Conservation (phyloP, 176 grass and related monocot genomes). For the Rhynchospora breviuscula region DNA sequence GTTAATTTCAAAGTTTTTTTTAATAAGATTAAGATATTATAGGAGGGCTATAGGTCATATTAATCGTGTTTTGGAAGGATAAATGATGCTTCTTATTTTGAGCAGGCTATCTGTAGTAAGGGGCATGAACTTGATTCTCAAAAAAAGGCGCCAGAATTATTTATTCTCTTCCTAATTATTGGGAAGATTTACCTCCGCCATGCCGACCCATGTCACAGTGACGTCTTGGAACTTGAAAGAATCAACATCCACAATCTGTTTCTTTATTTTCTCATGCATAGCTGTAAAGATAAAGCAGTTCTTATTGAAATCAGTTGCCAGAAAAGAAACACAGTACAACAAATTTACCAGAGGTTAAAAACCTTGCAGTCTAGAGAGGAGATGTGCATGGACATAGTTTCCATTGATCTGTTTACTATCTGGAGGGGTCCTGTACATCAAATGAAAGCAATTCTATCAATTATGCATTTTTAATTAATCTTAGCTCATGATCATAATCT, state of each 20-base stretch:
- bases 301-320: constrained; percentile 6
- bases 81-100: neutral
- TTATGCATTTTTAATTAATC: too few species aligned
- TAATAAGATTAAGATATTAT: neutral
- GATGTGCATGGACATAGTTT: constrained; percentile 90
- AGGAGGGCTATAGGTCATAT: neutral
- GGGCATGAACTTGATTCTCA: neutral
- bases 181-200: constrained; percentile 78
- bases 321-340: neutral
- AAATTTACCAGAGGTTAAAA: constrained; percentile 12
- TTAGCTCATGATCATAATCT: too few species aligned
- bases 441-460: too few species aligned
- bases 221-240: constrained; percentile 57
- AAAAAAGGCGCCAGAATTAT: neutral
- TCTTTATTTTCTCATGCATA: constrained; percentile 56
- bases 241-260: constrained; percentile 65
- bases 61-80: neutral
- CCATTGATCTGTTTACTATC: constrained; percentile 80
- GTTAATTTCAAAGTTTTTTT: neutral
- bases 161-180: neutral
- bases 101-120: neutral
- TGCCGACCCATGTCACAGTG: constrained; percentile 63
- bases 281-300: constrained; percentile 30
- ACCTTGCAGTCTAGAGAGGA: constrained; percentile 88
- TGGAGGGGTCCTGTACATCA: too few species aligned